Evolutionary conservation across 192 early-diverging fungal genomes (phyloP).

Genomic region (Pecoramyces ruminantium): DNA sequence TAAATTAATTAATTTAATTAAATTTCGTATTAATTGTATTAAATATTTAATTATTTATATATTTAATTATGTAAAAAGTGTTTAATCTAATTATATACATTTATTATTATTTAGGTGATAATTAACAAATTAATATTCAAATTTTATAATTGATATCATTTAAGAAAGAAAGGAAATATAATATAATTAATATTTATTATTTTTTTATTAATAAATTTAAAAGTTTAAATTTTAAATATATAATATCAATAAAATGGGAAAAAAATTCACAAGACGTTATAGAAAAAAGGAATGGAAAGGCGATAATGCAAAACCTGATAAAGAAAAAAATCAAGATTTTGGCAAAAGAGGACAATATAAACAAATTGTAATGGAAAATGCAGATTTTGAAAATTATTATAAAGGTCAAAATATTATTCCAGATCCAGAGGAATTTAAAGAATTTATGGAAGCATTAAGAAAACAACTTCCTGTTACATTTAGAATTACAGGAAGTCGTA

Average conservation of each 20-base stretch:
- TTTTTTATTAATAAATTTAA: too few relatives aligned
- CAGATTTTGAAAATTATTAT: neutral
- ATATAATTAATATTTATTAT: too few relatives aligned
- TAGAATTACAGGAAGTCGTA: constrained; percentile 81
- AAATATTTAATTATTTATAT: too few relatives aligned
- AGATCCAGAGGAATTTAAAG: constrained; percentile 61
- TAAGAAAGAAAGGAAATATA: too few relatives aligned
- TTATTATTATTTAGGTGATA: too few relatives aligned
- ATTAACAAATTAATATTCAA: too few relatives aligned
- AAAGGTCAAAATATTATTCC: constrained; percentile 46
- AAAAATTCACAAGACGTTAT: neutral
- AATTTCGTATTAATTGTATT: too few relatives aligned
- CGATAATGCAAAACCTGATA: neutral
- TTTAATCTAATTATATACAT: too few relatives aligned
- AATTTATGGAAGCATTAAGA: constrained; percentile 52
- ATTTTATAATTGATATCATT: too few relatives aligned
- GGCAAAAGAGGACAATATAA: neutral
- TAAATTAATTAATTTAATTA: too few relatives aligned
- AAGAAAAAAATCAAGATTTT: neutral
- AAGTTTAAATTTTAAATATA: too few relatives aligned
- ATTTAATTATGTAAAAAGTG: too few relatives aligned
- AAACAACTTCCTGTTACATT: constrained; percentile 75
- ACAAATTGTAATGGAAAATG: neutral
- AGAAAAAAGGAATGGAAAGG: neutral
- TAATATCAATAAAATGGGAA: neutral